Percentiles rank a stretch among this genome's conserved stretches.
Conservation (phyloP, 169 alveolate genomes). For the Plasmodium gallinaceum region DNA sequence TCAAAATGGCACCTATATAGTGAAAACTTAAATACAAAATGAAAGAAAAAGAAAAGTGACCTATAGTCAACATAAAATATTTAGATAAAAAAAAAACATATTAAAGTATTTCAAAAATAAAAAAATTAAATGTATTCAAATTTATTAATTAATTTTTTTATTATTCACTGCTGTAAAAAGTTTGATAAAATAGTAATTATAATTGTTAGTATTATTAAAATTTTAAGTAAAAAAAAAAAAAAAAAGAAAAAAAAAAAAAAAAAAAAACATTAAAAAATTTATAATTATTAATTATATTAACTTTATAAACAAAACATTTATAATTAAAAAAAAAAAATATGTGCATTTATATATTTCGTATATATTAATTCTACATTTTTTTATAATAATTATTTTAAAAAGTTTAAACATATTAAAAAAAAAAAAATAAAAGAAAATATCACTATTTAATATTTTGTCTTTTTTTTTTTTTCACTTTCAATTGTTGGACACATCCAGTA, state of each 20-base stretch:
- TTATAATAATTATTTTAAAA: conserved; percentile 1
- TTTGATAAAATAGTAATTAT: not conserved
- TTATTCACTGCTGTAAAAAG: too few species aligned
- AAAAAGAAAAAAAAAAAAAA: conserved; percentile 6
- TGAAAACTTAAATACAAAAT: too few species aligned
- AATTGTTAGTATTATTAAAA: conserved; percentile 3
- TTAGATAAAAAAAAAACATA: too few species aligned
- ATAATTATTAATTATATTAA: not conserved
- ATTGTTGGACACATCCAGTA: conserved; percentile 72
- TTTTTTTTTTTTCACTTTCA: conserved; percentile 50
- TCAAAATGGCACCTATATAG: too few species aligned
- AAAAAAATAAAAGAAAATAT: not conserved
- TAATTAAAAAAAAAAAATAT: not conserved
- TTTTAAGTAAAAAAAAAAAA: not conserved
- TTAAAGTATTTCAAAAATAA: too few species aligned
- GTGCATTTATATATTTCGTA: not conserved
- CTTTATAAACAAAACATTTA: not conserved
- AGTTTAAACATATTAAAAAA: conserved; percentile 8
- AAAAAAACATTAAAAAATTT: not conserved
- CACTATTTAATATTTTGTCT: not conserved
- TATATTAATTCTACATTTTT: not conserved
- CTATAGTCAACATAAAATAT: too few species aligned
- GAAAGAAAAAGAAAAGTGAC: too few species aligned
- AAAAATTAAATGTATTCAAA: too few species aligned
- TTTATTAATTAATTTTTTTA: too few species aligned